Evolutionary conservation across 1,284 basidiomycete genomes (phyloP), one percentile per base, ranked within the genome.

Genomic region (Afroboletus lepidellus): DNA sequence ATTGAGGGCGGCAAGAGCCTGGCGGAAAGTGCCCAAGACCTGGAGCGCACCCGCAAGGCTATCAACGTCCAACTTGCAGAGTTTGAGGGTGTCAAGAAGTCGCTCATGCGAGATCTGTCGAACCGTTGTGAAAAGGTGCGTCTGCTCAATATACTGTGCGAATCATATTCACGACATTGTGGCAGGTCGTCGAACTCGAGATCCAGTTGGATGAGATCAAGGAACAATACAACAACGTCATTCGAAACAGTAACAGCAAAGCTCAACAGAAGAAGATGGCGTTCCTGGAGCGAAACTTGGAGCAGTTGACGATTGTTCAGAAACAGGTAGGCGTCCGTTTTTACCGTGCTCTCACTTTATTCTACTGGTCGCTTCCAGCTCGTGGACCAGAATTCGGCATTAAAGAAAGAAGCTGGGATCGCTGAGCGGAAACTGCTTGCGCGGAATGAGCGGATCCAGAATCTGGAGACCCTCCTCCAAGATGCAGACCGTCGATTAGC

Each of bases 251-350:
- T 75, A 98, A 98, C 72, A 93, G 91, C 72, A 94, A 97, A 71
- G 91, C 95, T 5, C 97, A 99, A 68, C 94, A 98, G 76, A 95
- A 96, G 83, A 98, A 98, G 83, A 97, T 99, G 91, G 92, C 93
- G 27, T 96, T 98, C 81, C 74, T 99, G 53, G 96, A 98, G 69
- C 90, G 96, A 57, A 99, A 99, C 69, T 77, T 99, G 49, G 96
- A 99, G 69, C 94, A 98, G 66, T 77, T 99, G 60, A 96, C 93
- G 39, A 75, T 92, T 51, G 95, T 99, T 32, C 97, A 99, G 80
- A 98, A 98, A 74, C 94, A 98, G 84, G 93, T 86, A 55, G 46
- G 74, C 62, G 39, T 30, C 46, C 30, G 41, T 43, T 43, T n/a
- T 50, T 50, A n/a, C 16, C 37, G 20, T 41, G 29, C 33, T 33